Conservation (phyloP, 208 protist genomes). For the Trypanosoma cruzi region DNA sequence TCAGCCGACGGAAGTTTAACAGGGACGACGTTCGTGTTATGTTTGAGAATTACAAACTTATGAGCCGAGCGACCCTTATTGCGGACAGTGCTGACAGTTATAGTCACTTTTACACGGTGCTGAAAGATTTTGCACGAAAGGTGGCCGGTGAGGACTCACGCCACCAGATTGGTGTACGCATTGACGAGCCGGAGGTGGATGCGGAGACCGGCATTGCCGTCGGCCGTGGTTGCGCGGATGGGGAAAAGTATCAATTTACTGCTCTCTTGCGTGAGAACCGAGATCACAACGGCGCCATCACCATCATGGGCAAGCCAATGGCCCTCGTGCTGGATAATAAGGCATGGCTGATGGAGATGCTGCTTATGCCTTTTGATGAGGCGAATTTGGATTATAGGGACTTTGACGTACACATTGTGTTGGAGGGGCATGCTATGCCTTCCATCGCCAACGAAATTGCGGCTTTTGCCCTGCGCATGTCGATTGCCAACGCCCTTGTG, state of each 20-base stretch:
- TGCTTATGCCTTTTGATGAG: constrained; percentile 91
- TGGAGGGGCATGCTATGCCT: constrained; percentile 83
- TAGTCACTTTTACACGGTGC: constrained; percentile 87
- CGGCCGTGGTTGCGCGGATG: constrained; percentile 82
- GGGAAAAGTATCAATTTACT: constrained; percentile 85
- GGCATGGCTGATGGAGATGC: constrained; percentile 91
- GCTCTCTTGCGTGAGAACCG: constrained; percentile 82
- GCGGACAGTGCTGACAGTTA: constrained; percentile 85
- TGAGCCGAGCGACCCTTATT: constrained; percentile 80
- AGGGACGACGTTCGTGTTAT: constrained; percentile 86
- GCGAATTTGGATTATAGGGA: constrained; percentile 82
- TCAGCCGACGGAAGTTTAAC: constrained; percentile 88
- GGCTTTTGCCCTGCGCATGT: constrained; percentile 80
- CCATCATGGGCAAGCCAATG: constrained; percentile 82
- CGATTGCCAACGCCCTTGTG: constrained; percentile 83
- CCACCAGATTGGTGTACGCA: constrained; percentile 92
- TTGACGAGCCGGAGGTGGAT: constrained; percentile 85
- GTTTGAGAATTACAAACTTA: constrained; percentile 92
- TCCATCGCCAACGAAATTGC: constrained; percentile 87
- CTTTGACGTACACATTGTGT: constrained; percentile 87
- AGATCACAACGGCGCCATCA: constrained; percentile 68
- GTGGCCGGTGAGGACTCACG: constrained; percentile 87
- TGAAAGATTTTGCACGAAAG: constrained; percentile 89
- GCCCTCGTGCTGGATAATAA: constrained; percentile 77
- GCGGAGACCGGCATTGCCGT: constrained; percentile 76